These are phyloP conservation scores for Mortierella sp. DNA, from an alignment of 371 early-diverging fungal genomes.

Conservation along the genomic window DNA sequence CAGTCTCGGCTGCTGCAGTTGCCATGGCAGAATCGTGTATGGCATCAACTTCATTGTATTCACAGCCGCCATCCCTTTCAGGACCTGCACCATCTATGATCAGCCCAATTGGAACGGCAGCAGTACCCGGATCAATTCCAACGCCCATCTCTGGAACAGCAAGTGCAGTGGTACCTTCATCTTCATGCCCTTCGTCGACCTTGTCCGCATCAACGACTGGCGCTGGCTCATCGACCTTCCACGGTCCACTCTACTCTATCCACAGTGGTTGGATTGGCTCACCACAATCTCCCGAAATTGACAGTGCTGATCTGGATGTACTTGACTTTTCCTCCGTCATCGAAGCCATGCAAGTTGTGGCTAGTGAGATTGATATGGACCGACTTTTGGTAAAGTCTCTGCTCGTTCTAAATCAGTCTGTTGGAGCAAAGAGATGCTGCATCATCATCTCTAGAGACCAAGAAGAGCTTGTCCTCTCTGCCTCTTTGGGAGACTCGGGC, in stretches of 20 bases:
- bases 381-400: conserved; percentile 44
- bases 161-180: too few species aligned
- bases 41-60: background rate
- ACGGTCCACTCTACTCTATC: background rate
- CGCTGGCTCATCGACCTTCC: background rate
- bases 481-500: conserved; percentile 31
- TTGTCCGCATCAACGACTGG: conserved; percentile 6
- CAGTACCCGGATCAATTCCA: too few species aligned
- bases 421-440: conserved; percentile 38
- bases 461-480: conserved; percentile 31
- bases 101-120: background rate
- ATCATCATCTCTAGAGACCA: conserved; percentile 45
- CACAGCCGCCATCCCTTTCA: background rate
- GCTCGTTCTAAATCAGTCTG: conserved; percentile 44
- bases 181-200: background rate
- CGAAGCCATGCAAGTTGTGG: conserved; percentile 53
- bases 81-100: background rate
- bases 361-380: conserved; percentile 47
- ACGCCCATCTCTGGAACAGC: too few species aligned
- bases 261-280: background rate
- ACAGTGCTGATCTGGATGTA: conserved; percentile 42
- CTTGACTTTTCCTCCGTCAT: conserved; percentile 51
- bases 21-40: background rate
- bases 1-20: background rate
- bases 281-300: conserved; percentile 6